Percentiles rank a stretch among this genome's conserved stretches.
Evolutionary conservation across 140 eudicot species (phyloP).

Genomic region (Anethum foeniculum): DNA sequence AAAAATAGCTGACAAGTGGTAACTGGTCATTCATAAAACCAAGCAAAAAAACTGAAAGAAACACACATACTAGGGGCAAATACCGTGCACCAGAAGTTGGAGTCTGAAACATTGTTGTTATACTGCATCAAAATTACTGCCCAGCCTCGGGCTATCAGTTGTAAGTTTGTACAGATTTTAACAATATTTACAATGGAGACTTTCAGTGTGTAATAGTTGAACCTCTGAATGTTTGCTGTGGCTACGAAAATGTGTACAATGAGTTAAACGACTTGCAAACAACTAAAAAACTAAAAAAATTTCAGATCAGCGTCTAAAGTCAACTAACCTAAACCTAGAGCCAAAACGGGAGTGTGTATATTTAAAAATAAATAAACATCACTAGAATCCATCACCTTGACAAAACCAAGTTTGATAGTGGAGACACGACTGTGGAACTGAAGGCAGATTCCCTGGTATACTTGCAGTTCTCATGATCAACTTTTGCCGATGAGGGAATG

Average conservation of each 20-base stretch:
- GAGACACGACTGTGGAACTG: constrained; percentile 35
- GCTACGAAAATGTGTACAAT: background rate
- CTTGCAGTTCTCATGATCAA: constrained; percentile 44
- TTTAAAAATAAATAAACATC: background rate
- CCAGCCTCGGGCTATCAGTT: background rate
- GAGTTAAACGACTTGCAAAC: background rate
- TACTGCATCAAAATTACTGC: constrained; percentile 1
- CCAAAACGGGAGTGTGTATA: constrained; percentile 3
- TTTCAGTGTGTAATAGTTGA: background rate
- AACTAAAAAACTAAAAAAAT: background rate
- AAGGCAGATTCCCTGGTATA: constrained; percentile 32
- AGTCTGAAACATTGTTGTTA: background rate
- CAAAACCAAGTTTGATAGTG: constrained; percentile 56
- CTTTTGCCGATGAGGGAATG: constrained; percentile 22
- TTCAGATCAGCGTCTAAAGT: background rate
- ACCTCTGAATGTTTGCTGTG: background rate
- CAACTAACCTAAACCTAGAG: constrained; percentile 1
- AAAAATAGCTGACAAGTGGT: background rate
- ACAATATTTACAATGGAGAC: background rate
- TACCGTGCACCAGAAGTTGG: background rate
- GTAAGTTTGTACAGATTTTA: constrained; percentile 2
- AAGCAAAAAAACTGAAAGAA: background rate
- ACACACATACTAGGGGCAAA: background rate
- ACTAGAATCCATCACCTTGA: constrained; percentile 33
- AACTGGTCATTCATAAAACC: background rate